These are phyloP conservation scores for Macrophomina pseudophaseolina DNA, from an alignment of 2,329 filamentous ascomycete species.

Conservation along the genomic window DNA sequence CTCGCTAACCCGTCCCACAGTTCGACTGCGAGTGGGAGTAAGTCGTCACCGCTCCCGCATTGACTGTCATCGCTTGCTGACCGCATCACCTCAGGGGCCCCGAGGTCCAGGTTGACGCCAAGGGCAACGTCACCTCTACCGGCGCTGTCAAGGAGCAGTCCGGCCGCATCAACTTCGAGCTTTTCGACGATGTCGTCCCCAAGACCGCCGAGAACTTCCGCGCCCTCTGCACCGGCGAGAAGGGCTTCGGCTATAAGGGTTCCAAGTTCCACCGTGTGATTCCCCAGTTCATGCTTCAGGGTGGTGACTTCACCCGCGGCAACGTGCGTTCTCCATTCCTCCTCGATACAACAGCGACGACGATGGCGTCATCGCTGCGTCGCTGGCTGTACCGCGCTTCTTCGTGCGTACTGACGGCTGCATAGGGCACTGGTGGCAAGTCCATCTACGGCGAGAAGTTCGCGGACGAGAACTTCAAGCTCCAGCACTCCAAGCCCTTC, in stretches of 20 bases:
- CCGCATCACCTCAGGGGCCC: slow-evolving; percentile 67
- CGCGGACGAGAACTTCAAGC: slow-evolving; percentile 86
- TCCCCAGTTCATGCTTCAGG: slow-evolving; percentile 93
- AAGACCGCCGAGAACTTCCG: slow-evolving; percentile 88
- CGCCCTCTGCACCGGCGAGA: slow-evolving; percentile 78
- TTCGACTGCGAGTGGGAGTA: slow-evolving; percentile 39
- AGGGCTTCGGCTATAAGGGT: slow-evolving; percentile 81
- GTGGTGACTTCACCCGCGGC: slow-evolving; percentile 90
- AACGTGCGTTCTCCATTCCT: slow-evolving; percentile 67
- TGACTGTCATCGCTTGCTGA: slow-evolving; percentile 14
- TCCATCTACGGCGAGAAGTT: slow-evolving; percentile 98
- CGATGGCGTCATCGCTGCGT: slow-evolving; percentile 11
- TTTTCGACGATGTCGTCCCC: slow-evolving; percentile 84
- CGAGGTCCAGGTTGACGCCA: slow-evolving; percentile 65
- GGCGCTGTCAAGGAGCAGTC: slow-evolving; percentile 67
- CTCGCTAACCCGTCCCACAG: slow-evolving; percentile 8
- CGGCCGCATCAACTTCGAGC: slow-evolving; percentile 86
- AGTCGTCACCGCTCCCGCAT: slow-evolving; percentile 14
- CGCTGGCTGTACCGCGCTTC: slow-evolving; percentile 30
- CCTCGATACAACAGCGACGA: neutral
- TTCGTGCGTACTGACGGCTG: slow-evolving; percentile 12
- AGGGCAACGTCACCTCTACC: slow-evolving; percentile 54
- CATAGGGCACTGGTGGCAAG: slow-evolving; percentile 84
- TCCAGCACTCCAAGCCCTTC: slow-evolving; percentile 75
- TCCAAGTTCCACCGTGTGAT: slow-evolving; percentile 94